phyloP scores from a whole-genome alignment of 2,329 filamentous ascomycete species.

The Nannizziopsis arthrosporioides region DNA sequence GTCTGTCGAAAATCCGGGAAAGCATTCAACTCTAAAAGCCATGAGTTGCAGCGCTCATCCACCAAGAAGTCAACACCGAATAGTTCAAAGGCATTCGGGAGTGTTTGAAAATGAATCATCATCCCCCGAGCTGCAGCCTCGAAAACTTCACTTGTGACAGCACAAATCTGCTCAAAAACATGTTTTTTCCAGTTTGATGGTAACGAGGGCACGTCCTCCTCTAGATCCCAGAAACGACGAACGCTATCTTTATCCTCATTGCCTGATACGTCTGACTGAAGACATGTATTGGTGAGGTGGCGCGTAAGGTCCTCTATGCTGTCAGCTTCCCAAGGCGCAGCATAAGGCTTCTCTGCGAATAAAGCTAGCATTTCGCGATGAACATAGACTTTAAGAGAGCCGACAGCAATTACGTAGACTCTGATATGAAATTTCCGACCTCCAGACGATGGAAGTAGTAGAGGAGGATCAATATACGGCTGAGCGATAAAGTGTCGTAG shows the following conservation, averaged over 20 bases:
- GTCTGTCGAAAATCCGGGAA: slow-evolving; percentile 96
- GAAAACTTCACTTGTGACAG: slow-evolving; percentile 64
- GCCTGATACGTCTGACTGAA: slow-evolving; percentile 51
- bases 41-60: slow-evolving; percentile 51
- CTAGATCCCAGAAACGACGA: slow-evolving; percentile 61
- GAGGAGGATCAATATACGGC: slow-evolving; percentile 81
- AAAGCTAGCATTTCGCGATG: slow-evolving; percentile 87
- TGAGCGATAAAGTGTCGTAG: slow-evolving; percentile 93
- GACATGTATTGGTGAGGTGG: slow-evolving; percentile 91
- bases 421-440: slow-evolving; percentile 87
- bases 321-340: slow-evolving; percentile 43
- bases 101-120: slow-evolving; percentile 80
- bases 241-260: slow-evolving; percentile 50
- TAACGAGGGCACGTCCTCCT: slow-evolving; percentile 23
- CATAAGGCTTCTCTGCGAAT: slow-evolving; percentile 68
- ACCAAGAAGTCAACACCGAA: slow-evolving; percentile 88
- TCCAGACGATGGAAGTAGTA: slow-evolving; percentile 54
- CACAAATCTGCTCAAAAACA: slow-evolving; percentile 65
- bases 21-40: slow-evolving; percentile 84
- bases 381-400: slow-evolving; percentile 69
- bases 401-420: slow-evolving; percentile 74
- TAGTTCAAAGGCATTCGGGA: slow-evolving; percentile 81
- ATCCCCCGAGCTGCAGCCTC: slow-evolving; percentile 74
- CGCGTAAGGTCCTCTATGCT: slow-evolving; percentile 48
- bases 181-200: slow-evolving; percentile 40